phyloP scores from a whole-genome alignment of 1,139 yeast genomes.

The Pichia sp. region DNA sequence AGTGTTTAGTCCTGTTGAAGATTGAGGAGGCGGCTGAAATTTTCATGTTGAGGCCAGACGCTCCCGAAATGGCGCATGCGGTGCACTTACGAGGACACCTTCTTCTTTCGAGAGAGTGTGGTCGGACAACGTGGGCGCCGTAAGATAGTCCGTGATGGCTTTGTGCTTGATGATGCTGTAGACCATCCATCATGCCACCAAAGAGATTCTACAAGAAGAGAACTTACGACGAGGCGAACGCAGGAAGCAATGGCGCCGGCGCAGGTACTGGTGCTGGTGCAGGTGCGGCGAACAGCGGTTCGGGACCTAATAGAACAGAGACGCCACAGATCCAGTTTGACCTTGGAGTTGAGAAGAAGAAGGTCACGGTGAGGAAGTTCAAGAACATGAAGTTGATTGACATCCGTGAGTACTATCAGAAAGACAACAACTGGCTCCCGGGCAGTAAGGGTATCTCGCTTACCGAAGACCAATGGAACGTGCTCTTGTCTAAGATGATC shows the following conservation, averaged over 20 bases:
- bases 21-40: no score
- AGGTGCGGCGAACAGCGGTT: no score
- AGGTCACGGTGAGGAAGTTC: slow-evolving; percentile 65
- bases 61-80: no score
- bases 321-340: slow-evolving; percentile 18
- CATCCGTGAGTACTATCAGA: slow-evolving; percentile 72
- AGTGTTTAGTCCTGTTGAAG: no score
- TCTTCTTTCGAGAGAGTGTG: no score
- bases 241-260: neutral
- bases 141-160: no score
- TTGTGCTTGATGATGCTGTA: no score
- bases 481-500: slow-evolving; percentile 43
- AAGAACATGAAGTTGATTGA: slow-evolving; percentile 62
- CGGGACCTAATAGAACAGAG: no score
- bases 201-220: slow-evolving; percentile 8
- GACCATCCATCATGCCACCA: slow-evolving; percentile 8
- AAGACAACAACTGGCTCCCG: slow-evolving; percentile 57
- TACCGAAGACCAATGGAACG: slow-evolving; percentile 62
- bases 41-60: no score
- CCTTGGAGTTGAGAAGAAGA: slow-evolving; percentile 57
- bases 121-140: no score
- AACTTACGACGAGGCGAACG: neutral
- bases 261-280: no score
- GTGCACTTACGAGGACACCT: no score
- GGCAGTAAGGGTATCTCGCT: slow-evolving; percentile 83